phyloP scores from a whole-genome alignment of 1,139 yeast species.

The Nakaseomyces sp. region DNA sequence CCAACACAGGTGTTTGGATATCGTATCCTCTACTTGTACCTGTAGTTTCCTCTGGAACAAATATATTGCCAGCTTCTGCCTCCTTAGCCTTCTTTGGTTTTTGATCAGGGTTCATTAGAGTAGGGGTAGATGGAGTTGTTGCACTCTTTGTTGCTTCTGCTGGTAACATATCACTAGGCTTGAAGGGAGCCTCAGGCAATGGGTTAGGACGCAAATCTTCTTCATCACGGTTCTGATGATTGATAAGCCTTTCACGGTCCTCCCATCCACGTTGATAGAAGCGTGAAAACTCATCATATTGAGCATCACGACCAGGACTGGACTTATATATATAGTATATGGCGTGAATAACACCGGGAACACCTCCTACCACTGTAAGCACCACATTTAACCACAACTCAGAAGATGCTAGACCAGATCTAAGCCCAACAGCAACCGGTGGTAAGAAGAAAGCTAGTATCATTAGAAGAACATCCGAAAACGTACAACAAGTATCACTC shows the following conservation, averaged over 20 bases:
- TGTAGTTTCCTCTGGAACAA: neutral
- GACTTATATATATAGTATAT: constrained; percentile 40
- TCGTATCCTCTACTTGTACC: constrained; percentile 1
- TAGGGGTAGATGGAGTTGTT: neutral
- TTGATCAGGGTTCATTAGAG: neutral
- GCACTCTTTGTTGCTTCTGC: neutral
- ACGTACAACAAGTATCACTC: constrained; percentile 19
- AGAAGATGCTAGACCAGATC: constrained; percentile 29
- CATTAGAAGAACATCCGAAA: constrained; percentile 27
- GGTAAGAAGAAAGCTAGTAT: constrained; percentile 29
- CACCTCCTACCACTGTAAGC: constrained; percentile 64
- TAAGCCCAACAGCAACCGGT: constrained; percentile 28
- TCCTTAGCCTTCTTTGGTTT: neutral
- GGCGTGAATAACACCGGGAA: constrained; percentile 74
- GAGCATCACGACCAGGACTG: constrained; percentile 24
- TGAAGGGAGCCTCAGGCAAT: constrained; percentile 1
- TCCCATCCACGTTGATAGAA: constrained; percentile 30
- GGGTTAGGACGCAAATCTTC: constrained; percentile 1
- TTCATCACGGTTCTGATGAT: neutral
- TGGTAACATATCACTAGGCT: neutral
- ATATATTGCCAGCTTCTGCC: neutral
- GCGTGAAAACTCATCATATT: constrained; percentile 13
- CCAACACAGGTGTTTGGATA: constrained; percentile 2
- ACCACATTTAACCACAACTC: constrained; percentile 60
- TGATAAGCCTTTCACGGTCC: constrained; percentile 19